Conservation (phyloP, 768 basidiomycete genomes). For the Chalciporus piperatus region DNA sequence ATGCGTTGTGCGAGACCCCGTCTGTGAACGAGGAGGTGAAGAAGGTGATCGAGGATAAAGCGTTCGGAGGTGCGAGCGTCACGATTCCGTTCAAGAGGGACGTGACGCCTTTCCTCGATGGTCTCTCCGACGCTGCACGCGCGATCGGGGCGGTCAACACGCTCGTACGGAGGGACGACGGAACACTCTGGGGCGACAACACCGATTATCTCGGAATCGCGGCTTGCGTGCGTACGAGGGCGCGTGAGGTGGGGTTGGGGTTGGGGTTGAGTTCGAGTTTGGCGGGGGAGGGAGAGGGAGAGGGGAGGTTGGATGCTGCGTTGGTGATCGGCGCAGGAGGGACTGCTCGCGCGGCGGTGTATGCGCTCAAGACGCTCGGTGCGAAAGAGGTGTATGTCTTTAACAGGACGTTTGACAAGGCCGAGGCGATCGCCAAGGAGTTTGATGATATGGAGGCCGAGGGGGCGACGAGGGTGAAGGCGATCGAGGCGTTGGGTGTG, state of each 20-base stretch:
- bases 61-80: conserved; percentile 94
- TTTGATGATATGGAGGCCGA: conserved; percentile 43
- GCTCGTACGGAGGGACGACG: conserved; percentile 47
- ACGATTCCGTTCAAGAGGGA: conserved; percentile 96
- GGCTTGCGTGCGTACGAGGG: conserved; percentile 43
- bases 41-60: conserved; percentile 54
- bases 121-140: conserved; percentile 75
- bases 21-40: conserved; percentile 64
- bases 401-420: conserved; percentile 81
- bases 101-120: conserved; percentile 79
- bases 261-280: too few relatives aligned
- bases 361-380: conserved; percentile 72
- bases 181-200: conserved; percentile 83
- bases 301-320: conserved; percentile 42
- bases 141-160: conserved; percentile 96
- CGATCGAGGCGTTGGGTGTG: conserved; percentile 54
- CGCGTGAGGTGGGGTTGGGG: conserved; percentile 37
- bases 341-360: conserved; percentile 91
- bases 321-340: conserved; percentile 96
- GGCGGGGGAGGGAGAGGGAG: too few relatives aligned
- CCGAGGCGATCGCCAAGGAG: conserved; percentile 58
- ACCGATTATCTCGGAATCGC: conserved; percentile 94
- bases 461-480: conserved; percentile 45
- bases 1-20: conserved; percentile 73
- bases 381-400: conserved; percentile 75